phyloP scores from a whole-genome alignment of 129 eudicot species.

The carrot (Daucus carota) region DNA sequence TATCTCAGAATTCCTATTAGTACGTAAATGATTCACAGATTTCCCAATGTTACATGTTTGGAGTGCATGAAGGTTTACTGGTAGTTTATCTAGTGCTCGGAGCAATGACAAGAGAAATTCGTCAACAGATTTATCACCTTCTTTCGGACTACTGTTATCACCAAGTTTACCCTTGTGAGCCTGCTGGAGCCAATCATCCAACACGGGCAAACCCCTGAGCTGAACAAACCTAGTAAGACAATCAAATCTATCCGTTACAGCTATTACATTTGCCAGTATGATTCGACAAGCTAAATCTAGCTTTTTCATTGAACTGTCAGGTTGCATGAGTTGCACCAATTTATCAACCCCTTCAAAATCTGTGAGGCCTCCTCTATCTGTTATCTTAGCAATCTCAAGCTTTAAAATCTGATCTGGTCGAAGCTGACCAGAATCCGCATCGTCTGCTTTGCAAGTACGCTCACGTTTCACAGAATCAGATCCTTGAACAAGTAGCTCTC shows the following conservation, averaged over 20 bases:
- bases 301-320: constrained; percentile 37
- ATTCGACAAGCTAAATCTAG: constrained; percentile 34
- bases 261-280: constrained; percentile 65
- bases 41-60: constrained; percentile 48
- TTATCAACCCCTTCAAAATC: constrained; percentile 46
- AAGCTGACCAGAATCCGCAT: constrained; percentile 23
- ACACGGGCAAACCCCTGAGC: constrained; percentile 40
- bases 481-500: constrained; percentile 23
- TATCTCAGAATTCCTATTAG: constrained; percentile 43
- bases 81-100: constrained; percentile 50
- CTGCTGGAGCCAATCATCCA: constrained; percentile 64
- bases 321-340: constrained; percentile 56
- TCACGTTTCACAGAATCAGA: constrained; percentile 5
- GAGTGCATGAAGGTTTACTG: constrained; percentile 50
- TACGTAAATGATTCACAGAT: constrained; percentile 48
- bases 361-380: constrained; percentile 48
- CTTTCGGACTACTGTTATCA: constrained; percentile 28
- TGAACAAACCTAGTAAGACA: constrained; percentile 53
- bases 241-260: constrained; percentile 56
- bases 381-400: constrained; percentile 36
- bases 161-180: constrained; percentile 39
- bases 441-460: constrained; percentile 27
- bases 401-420: constrained; percentile 29
- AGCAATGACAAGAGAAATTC: constrained; percentile 51
- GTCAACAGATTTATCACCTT: constrained; percentile 41